Percentiles rank a stretch among this genome's conserved stretches.
Evolutionary conservation across 768 basidiomycete species (phyloP).

Genomic region (Lentinula sp.): DNA sequence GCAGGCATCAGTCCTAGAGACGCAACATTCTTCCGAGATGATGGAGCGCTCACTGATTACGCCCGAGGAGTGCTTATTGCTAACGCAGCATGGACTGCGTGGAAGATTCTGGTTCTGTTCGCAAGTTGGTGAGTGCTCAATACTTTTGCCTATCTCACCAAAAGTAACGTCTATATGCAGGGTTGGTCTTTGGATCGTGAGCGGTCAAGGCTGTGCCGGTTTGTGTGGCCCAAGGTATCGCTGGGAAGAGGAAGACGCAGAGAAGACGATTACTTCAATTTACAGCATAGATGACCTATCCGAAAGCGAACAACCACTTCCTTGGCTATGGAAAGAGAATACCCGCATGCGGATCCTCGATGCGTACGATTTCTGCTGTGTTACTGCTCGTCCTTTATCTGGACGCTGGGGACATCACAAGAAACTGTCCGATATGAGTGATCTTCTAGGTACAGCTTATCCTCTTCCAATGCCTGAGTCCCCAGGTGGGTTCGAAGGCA

Average conservation of each 20-base stretch:
- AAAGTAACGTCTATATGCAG: constrained; percentile 25
- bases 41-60: constrained; percentile 69
- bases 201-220: constrained; percentile 73
- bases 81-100: constrained; percentile 77
- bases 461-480: constrained; percentile 16
- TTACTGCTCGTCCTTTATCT: constrained; percentile 24
- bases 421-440: constrained; percentile 18
- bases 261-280: constrained; percentile 43
- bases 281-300: constrained; percentile 42
- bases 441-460: constrained; percentile 16
- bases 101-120: constrained; percentile 65
- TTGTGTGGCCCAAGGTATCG: constrained; percentile 76
- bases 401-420: constrained; percentile 28
- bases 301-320: constrained; percentile 42
- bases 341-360: constrained; percentile 70
- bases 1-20: constrained; percentile 52
- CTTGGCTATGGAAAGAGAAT: constrained; percentile 76
- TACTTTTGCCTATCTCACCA: not conserved
- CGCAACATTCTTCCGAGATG: constrained; percentile 63
- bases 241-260: constrained; percentile 77
- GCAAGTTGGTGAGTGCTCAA: constrained; percentile 55
- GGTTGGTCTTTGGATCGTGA: constrained; percentile 75
- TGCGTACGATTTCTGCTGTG: constrained; percentile 72
- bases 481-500: constrained; percentile 37
- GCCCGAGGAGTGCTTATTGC: constrained; percentile 74